A percentile compares a stretch with the other conserved stretches of the same genome.
These are phyloP conservation scores for Pythium aphanidermatum DNA, from an alignment of 352 stramenopile genomes.

Conservation along the genomic window DNA sequence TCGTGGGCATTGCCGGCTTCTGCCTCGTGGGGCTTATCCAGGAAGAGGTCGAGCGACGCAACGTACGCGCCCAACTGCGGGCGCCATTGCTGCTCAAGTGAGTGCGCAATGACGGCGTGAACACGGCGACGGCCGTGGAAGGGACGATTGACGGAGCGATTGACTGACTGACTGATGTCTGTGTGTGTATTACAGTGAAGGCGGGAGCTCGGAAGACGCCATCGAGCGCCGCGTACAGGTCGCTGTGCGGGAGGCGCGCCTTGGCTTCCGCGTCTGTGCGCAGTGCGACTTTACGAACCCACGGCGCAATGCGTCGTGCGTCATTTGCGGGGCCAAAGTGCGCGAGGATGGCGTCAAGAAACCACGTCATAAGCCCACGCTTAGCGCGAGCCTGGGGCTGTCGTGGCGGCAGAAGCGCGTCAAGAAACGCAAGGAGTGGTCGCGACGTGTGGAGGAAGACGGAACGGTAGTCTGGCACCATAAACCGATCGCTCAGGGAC, in stretches of 20 bases:
- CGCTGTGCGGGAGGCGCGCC: conserved; percentile 23
- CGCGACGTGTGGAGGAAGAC: conserved; percentile 1
- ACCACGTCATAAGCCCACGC: no score
- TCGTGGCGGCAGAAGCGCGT: conserved; percentile 13
- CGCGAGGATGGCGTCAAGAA: conserved; percentile 3
- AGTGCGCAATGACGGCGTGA: no score
- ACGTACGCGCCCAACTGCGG: conserved; percentile 38
- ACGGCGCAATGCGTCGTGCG: conserved; percentile 10
- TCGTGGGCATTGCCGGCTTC: conserved; percentile 38
- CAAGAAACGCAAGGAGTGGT: conserved; percentile 15
- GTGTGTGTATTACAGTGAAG: not conserved
- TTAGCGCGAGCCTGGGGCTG: conserved; percentile 1
- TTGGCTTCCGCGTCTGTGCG: conserved; percentile 7
- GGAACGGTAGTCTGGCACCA: conserved; percentile 11
- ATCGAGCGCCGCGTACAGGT: conserved; percentile 15
- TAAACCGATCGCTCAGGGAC: not conserved
- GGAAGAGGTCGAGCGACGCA: conserved; percentile 30
- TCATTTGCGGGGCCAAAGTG: conserved; percentile 12
- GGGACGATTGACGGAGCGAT: no score
- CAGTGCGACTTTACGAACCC: conserved; percentile 20
- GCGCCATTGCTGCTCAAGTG: conserved; percentile 51
- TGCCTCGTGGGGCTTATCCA: conserved; percentile 37
- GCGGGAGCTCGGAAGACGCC: conserved; percentile 1
- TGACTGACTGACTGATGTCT: conserved; percentile 14
- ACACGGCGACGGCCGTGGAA: no score